A percentile compares a stretch with the other conserved stretches of the same genome.
Conservation (phyloP, 495 filamentous ascomycete genomes). For the Saxophila tyrrhenica region DNA sequence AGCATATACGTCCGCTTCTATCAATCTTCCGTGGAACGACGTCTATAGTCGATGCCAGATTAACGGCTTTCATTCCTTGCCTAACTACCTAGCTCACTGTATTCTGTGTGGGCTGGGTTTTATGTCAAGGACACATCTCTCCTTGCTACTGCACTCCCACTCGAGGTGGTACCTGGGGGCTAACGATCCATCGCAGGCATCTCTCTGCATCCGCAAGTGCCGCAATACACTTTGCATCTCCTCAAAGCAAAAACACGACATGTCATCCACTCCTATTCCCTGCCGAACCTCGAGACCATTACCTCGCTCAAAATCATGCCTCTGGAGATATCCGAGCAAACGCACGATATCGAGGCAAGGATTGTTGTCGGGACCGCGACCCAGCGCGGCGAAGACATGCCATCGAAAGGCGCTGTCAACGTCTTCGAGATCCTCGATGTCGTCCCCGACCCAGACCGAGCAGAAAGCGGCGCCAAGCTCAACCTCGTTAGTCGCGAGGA, state of each 20-base stretch:
- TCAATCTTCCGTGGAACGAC: constrained; percentile 15
- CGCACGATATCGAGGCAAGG: constrained; percentile 69
- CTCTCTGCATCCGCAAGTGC: constrained; percentile 11
- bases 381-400: constrained; percentile 75
- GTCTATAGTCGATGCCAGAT: constrained; percentile 24
- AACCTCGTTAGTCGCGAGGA: constrained; percentile 82
- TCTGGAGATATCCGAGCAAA: constrained; percentile 80
- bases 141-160: background rate
- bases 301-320: constrained; percentile 73
- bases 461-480: constrained; percentile 72
- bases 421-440: constrained; percentile 75
- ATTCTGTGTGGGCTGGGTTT: constrained; percentile 35
- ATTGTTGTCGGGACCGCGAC: constrained; percentile 78
- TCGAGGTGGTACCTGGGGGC: background rate
- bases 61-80: constrained; percentile 38
- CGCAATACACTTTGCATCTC: constrained; percentile 16
- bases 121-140: constrained; percentile 11
- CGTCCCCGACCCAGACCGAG: constrained; percentile 50
- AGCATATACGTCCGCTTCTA: constrained; percentile 21
- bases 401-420: constrained; percentile 72
- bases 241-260: constrained; percentile 7
- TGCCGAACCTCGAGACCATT: constrained; percentile 37
- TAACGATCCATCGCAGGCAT: constrained; percentile 1
- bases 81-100: background rate
- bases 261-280: constrained; percentile 6